phyloP scores from a whole-genome alignment of 495 filamentous ascomycete genomes.

The Penicillium malachiteum region DNA sequence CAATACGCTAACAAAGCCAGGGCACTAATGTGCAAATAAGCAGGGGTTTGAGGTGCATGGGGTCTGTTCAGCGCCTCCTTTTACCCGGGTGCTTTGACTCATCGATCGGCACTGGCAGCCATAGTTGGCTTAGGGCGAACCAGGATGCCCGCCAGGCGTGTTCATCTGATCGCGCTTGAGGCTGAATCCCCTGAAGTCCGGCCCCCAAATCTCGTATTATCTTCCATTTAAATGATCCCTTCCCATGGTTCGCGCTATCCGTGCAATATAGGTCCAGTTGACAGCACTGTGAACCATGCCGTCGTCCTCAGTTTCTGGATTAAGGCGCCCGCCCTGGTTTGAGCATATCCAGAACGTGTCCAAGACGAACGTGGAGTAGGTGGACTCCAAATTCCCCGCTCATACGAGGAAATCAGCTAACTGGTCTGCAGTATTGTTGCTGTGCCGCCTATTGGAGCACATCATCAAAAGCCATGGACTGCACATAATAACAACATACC shows the following conservation, averaged over 20 bases:
- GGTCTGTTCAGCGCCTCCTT: not conserved
- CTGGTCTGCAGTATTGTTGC: slow-evolving; percentile 37
- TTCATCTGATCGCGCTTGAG: slow-evolving; percentile 23
- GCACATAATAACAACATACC: slow-evolving; percentile 16
- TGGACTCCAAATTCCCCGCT: slow-evolving; percentile 3
- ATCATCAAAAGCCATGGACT: slow-evolving; percentile 38
- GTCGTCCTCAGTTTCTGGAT: slow-evolving; percentile 2
- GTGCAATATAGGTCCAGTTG: too few relatives aligned
- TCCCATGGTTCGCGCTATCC: too few relatives aligned
- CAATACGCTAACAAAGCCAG: too few relatives aligned
- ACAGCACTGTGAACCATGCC: slow-evolving; percentile 5
- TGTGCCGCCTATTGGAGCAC: slow-evolving; percentile 44
- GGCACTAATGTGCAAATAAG: too few relatives aligned
- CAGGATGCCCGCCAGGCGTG: slow-evolving; percentile 10
- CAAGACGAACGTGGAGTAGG: slow-evolving; percentile 43
- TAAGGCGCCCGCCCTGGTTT: slow-evolving; percentile 15
- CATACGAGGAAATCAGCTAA: slow-evolving; percentile 2
- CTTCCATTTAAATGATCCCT: not conserved
- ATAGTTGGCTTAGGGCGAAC: slow-evolving; percentile 13
- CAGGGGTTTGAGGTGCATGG: too few relatives aligned
- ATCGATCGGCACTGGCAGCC: slow-evolving; percentile 19
- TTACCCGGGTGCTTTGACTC: slow-evolving; percentile 19
- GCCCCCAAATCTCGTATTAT: not conserved
- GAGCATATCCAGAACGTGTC: slow-evolving; percentile 12
- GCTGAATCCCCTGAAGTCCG: slow-evolving; percentile 17